Percentiles rank a stretch among this genome's conserved stretches.
Conservation (phyloP, 1,284 basidiomycete genomes). For the Ganoderma lingzhi region DNA sequence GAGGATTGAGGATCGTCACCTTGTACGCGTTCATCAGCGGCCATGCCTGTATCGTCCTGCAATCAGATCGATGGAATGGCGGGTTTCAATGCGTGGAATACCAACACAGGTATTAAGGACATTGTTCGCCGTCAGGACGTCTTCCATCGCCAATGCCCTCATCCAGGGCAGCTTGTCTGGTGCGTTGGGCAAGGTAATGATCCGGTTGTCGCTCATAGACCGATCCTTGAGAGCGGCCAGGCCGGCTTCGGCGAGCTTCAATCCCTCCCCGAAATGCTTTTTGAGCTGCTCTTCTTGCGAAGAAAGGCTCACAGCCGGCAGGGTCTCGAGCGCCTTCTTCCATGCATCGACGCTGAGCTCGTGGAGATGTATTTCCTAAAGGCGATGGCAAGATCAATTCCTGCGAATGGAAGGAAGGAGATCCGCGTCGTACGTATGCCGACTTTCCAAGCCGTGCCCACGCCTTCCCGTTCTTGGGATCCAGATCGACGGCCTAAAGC, state of each 20-base stretch:
- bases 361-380: conserved; percentile 30
- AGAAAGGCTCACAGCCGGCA: conserved; percentile 34
- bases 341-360: conserved; percentile 33
- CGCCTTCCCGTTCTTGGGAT: conserved; percentile 47
- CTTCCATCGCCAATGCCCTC: conserved; percentile 28
- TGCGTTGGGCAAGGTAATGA: conserved; percentile 8
- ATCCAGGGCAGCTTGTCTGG: conserved; percentile 25
- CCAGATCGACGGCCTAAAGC: conserved; percentile 43
- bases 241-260: conserved; percentile 23
- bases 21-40: conserved; percentile 43
- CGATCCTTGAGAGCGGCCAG: conserved; percentile 12
- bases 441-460: conserved; percentile 44
- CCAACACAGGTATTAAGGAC: conserved; percentile 35
- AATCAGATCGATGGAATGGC: conserved; percentile 1
- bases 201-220: conserved; percentile 14
- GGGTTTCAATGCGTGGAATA: neutral
- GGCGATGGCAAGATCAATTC: neutral
- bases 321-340: conserved; percentile 35
- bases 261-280: conserved; percentile 38
- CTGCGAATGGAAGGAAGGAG: neutral
- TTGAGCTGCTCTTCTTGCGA: conserved; percentile 38
- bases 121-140: conserved; percentile 27
- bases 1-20: conserved; percentile 28
- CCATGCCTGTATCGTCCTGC: conserved; percentile 42
- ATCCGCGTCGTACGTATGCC: conserved; percentile 36